Evolutionary conservation across 2,329 filamentous ascomycete genomes (phyloP).

Genomic region (Biscogniauxia marginata): DNA sequence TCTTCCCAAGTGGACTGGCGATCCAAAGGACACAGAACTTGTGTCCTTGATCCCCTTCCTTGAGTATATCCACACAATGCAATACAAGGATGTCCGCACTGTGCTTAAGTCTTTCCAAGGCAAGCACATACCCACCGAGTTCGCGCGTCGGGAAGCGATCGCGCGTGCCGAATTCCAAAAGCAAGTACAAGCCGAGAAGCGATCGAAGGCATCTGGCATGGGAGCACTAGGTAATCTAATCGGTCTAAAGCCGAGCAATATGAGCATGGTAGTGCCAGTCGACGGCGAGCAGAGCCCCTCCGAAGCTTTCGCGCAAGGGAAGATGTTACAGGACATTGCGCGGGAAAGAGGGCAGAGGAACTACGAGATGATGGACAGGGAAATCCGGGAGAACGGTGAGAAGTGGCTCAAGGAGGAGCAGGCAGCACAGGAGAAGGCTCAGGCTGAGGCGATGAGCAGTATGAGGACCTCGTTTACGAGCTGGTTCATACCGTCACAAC

Average conservation of each 20-base stretch:
- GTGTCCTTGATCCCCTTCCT: constrained; percentile 92
- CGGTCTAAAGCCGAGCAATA: constrained; percentile 71
- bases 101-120: constrained; percentile 87
- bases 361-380: constrained; percentile 84
- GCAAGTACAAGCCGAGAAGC: constrained; percentile 67
- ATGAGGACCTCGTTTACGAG: constrained; percentile 79
- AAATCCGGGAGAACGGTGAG: constrained; percentile 90
- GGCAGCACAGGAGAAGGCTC: constrained; percentile 80
- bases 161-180: constrained; percentile 83
- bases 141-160: constrained; percentile 81
- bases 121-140: constrained; percentile 85
- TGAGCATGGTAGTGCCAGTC: constrained; percentile 57
- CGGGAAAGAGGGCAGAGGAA: constrained; percentile 87
- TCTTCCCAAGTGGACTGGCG: constrained; percentile 84
- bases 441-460: constrained; percentile 86
- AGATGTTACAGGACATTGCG: constrained; percentile 95
- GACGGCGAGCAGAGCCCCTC: constrained; percentile 69
- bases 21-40: constrained; percentile 79
- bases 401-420: constrained; percentile 96
- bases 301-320: constrained; percentile 84
- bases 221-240: constrained; percentile 69
- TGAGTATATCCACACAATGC: constrained; percentile 95
- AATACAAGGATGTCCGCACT: constrained; percentile 81
- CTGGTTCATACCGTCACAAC: constrained; percentile 42
- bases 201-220: constrained; percentile 55